Evolutionary conservation across 306 rosid genomes (phyloP), one percentile per base, ranked within the genome.

Genomic region (Vachellia collinsii): DNA sequence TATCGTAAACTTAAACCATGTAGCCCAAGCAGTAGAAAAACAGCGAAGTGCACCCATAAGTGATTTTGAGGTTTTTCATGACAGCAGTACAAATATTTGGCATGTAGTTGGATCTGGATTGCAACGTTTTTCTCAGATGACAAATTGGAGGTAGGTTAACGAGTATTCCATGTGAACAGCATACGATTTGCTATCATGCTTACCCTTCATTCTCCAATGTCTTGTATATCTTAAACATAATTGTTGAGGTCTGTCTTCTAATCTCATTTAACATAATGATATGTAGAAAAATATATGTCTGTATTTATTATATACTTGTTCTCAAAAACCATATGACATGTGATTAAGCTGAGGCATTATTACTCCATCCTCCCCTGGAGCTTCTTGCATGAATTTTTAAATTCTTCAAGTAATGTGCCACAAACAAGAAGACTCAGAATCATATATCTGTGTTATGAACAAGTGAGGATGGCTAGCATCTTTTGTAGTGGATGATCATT

Each of bases 41-140:
- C 91, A 85, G 84, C 90, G 94, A 70, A 91, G 90, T 53, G 91
- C 92, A 62, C 88, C 98, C 77, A 89, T 95, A 51, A 81, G 84
- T 87, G 97, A 95, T 80, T 95, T 90, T 86, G 97, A 91, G 86
- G 88, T 95, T 83, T 72, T 83, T 81, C 92, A 79, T 51, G 97
- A 95, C 41, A 86, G 82, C 11, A 50, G 54, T 70, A 83, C 96
- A 75, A 87, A 85, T 66, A 62, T 75, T 54, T 95, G 99, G 99
- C 91, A 79, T 72, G 92, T 95, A 37, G 86, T 88, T 76, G 99
- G 99, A 81, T 58, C 97, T 82, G 97, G 98, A 62, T 83, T 95
- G 84, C 91, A 91, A 75, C 93, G 97, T n/a, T 95, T 95, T 88
- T 89, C 90, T 75, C 99, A 91, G 88, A 95, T 93, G 99, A 95